phyloP scores from a whole-genome alignment of 495 filamentous ascomycete genomes.

The Penicillium coffeae region DNA sequence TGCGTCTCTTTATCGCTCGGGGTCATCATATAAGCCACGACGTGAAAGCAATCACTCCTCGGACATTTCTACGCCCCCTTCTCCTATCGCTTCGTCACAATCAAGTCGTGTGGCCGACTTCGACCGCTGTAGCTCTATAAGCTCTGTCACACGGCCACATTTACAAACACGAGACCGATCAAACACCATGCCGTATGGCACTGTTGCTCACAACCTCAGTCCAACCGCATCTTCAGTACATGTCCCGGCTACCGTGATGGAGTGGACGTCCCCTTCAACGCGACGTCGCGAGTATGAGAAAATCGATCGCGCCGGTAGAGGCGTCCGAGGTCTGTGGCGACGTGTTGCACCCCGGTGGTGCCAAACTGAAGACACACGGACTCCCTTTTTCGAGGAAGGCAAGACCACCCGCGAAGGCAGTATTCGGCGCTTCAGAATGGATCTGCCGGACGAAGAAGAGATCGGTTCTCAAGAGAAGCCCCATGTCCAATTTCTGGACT shows the following conservation, averaged over 20 bases:
- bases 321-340: constrained; percentile 44
- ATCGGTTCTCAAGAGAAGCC: neutral
- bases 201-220: constrained; percentile 8
- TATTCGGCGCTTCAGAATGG: constrained; percentile 48
- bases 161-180: constrained; percentile 16
- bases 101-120: constrained; percentile 13
- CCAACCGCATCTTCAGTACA: constrained; percentile 26
- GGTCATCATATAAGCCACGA: constrained; percentile 8
- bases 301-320: constrained; percentile 46
- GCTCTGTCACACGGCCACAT: constrained; percentile 4
- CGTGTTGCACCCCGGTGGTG: constrained; percentile 43
- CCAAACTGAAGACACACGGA: constrained; percentile 25
- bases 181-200: constrained; percentile 13
- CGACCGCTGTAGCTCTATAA: constrained; percentile 11
- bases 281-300: constrained; percentile 47
- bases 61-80: constrained; percentile 22
- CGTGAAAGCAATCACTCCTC: constrained; percentile 13
- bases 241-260: constrained; percentile 43
- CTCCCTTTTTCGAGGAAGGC: constrained; percentile 41
- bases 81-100: constrained; percentile 16
- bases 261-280: constrained; percentile 47
- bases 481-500: constrained; percentile 8
- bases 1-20: constrained; percentile 1
- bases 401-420: constrained; percentile 43
- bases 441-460: constrained; percentile 36